Conservation (phyloP, 768 basidiomycete genomes). For the Mrakia blollopis region DNA sequence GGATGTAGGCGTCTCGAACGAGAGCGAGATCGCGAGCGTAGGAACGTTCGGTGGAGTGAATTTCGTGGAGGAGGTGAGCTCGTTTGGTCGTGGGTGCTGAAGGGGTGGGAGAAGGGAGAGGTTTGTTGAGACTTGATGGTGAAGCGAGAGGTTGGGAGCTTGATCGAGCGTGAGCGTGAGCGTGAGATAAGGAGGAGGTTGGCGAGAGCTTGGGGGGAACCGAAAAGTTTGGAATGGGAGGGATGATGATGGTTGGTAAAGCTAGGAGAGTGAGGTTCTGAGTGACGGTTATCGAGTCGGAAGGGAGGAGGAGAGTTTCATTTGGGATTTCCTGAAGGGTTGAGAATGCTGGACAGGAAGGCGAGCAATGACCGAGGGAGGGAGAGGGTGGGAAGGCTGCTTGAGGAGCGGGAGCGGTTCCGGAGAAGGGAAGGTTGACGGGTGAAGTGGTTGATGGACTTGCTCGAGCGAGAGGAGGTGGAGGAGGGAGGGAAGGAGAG, state of each 20-base stretch:
- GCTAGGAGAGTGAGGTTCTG: background rate
- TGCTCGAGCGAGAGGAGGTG: background rate
- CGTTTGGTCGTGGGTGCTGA: constrained; percentile 38
- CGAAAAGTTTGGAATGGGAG: background rate
- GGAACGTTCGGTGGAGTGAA: constrained; percentile 42
- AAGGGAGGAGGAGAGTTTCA: background rate
- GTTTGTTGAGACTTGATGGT: background rate
- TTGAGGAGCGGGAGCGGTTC: background rate
- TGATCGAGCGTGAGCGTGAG: background rate
- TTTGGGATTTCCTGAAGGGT: constrained; percentile 2
- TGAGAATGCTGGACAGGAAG: constrained; percentile 7
- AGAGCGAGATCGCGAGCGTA: constrained; percentile 44
- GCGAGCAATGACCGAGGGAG: constrained; percentile 7
- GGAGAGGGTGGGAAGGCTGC: background rate
- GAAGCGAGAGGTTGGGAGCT: background rate
- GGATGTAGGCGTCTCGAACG: constrained; percentile 43
- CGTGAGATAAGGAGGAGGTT: background rate
- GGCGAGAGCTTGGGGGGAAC: background rate
- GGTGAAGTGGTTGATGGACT: background rate
- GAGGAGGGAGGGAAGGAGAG: background rate
- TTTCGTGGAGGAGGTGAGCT: constrained; percentile 44
- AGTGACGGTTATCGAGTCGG: background rate
- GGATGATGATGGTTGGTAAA: background rate
- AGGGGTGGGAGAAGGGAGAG: background rate
- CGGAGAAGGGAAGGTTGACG: background rate